Evolutionary conservation across 225 moss, liverwort and hornwort species (phyloP).

Genomic region (Lunularia cruciata): DNA sequence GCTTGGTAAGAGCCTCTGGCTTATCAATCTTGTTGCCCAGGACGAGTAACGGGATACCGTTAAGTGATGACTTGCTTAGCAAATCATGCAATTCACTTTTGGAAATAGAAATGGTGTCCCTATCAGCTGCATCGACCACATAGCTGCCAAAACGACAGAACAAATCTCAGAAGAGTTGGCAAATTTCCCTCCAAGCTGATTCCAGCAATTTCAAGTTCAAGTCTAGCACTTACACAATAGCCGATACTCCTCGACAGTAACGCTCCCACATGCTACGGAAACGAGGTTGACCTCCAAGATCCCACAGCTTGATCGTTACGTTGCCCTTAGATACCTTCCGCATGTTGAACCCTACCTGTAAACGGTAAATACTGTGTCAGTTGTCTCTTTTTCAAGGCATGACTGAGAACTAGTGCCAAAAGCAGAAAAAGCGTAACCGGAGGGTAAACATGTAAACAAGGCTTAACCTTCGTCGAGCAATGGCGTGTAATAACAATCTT

Average conservation of each 20-base stretch:
- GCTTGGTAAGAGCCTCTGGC: conserved; percentile 80
- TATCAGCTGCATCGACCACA: conserved; percentile 93
- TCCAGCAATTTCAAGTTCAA: too few relatives aligned
- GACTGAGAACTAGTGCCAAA: too few relatives aligned
- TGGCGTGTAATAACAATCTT: too few relatives aligned
- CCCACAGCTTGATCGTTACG: conserved; percentile 97
- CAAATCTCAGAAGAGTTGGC: conserved; percentile 6
- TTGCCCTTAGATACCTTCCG: conserved; percentile 97
- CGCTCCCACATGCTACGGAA: conserved; percentile 99
- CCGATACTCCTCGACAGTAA: conserved; percentile 92
- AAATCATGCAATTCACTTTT: conserved; percentile 93
- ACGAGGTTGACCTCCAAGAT: conserved; percentile 99
- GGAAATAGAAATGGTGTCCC: conserved; percentile 77
- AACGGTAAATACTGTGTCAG: background rate
- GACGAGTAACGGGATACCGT: conserved; percentile 85
- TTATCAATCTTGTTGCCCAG: conserved; percentile 98
- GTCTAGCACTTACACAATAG: conserved; percentile 83
- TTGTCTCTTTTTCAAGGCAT: too few relatives aligned
- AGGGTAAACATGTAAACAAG: too few relatives aligned
- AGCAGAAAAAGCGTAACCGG: too few relatives aligned
- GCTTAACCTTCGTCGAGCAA: too few relatives aligned
- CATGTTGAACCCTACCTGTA: conserved; percentile 97
- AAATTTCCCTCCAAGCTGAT: background rate
- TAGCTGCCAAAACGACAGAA: conserved; percentile 57
- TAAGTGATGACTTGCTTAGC: conserved; percentile 80